Percentiles rank a stretch among this genome's conserved stretches.
Conservation (phyloP, 148 eudicot species). For the Diospyros kaki region DNA sequence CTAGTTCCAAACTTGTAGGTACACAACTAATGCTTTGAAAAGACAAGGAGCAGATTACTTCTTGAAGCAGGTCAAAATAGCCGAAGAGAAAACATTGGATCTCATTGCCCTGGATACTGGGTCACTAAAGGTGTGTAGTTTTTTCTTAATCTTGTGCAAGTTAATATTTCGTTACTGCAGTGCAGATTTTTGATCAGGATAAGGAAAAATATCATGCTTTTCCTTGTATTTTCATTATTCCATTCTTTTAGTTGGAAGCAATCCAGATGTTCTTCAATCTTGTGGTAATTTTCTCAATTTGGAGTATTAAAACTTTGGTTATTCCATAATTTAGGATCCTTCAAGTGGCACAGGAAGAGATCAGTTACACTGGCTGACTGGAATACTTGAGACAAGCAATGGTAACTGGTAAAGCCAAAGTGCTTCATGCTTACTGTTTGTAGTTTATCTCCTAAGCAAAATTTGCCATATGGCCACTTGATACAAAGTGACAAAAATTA, state of each 20-base stretch:
- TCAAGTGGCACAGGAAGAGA: constrained; percentile 20
- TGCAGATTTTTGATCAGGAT: not conserved
- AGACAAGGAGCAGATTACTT: constrained; percentile 13
- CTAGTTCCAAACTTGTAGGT: constrained; percentile 28
- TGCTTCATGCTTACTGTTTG: not conserved
- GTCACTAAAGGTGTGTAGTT: constrained; percentile 27
- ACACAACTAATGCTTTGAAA: constrained; percentile 29
- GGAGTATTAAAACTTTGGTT: not conserved
- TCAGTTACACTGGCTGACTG: constrained; percentile 28
- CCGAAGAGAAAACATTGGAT: constrained; percentile 30
- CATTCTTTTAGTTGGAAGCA: not conserved
- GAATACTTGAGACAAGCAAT: constrained; percentile 28
- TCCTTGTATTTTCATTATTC: not conserved
- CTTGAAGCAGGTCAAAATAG: constrained; percentile 28
- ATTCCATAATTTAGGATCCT: constrained; percentile 27
- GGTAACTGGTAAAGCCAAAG: constrained; percentile 37
- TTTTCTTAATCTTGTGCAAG: not conserved
- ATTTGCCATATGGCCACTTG: not conserved
- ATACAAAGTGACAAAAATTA: not conserved
- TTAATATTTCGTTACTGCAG: no score
- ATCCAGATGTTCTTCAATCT: not conserved
- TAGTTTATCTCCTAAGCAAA: not conserved
- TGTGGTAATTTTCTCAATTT: not conserved
- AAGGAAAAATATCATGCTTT: not conserved
- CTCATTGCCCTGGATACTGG: constrained; percentile 27